Evolutionary conservation across 2,329 filamentous ascomycete genomes (phyloP).

Genomic region (Colletotrichum lupini): DNA sequence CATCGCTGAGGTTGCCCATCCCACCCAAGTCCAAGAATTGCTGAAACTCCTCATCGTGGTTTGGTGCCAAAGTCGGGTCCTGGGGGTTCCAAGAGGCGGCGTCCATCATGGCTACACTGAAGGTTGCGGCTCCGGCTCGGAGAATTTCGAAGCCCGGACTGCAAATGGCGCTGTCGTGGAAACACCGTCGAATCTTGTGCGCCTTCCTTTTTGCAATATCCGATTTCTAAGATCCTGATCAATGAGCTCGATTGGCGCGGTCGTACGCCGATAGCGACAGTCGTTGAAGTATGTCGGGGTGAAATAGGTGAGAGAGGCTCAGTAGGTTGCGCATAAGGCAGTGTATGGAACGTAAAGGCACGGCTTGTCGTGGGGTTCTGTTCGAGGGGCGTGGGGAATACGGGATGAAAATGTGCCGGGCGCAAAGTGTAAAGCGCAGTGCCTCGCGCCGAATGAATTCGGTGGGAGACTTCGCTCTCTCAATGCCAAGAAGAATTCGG

Average conservation of each 20-base stretch:
- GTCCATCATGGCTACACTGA: constrained; percentile 59
- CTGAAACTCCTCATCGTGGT: constrained; percentile 70
- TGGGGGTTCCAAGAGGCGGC: constrained; percentile 66
- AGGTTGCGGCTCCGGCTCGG: neutral
- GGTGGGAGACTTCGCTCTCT: neutral
- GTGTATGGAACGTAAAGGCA: neutral
- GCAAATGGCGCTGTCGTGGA: neutral
- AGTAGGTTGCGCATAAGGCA: constrained; percentile 8
- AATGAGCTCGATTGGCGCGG: neutral
- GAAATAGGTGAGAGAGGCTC: neutral
- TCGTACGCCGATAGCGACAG: constrained; percentile 14
- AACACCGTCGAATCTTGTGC: neutral
- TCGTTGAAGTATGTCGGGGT: neutral
- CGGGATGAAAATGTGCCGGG: neutral
- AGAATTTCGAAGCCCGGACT: neutral
- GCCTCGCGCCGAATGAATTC: constrained; percentile 10
- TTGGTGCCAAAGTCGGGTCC: constrained; percentile 63
- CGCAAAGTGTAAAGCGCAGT: constrained; percentile 7
- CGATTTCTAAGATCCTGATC: neutral
- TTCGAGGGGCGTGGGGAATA: constrained; percentile 14
- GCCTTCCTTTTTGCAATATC: neutral
- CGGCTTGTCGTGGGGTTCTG: constrained; percentile 22
- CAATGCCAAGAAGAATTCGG: neutral
- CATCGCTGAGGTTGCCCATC: constrained; percentile 64
- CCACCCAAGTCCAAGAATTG: constrained; percentile 72